Evolutionary conservation across 1,139 yeast genomes (phyloP).

Genomic region (Blastobotrys indianensis): DNA sequence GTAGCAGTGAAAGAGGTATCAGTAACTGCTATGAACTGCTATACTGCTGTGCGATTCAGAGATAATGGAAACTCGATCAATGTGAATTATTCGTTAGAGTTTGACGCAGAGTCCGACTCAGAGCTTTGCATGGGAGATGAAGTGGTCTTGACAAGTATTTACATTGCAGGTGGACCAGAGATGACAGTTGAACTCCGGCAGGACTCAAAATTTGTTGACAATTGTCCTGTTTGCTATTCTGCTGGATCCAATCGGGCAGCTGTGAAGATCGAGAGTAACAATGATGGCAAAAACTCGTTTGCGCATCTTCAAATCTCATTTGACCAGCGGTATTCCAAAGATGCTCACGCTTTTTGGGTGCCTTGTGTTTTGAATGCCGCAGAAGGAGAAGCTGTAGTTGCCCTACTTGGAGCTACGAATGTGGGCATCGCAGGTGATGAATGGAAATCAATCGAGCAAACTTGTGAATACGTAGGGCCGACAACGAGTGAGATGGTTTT

Average conservation of each 20-base stretch:
- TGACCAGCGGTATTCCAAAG: slow-evolving; percentile 1
- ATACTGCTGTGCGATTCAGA: not conserved
- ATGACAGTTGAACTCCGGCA: not conserved
- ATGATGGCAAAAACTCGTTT: slow-evolving; percentile 1
- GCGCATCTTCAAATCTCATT: slow-evolving; percentile 8
- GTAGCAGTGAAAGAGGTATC: slow-evolving; percentile 9
- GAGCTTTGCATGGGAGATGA: not conserved
- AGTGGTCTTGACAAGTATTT: not conserved
- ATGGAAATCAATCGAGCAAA: too few relatives aligned
- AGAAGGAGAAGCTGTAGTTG: not conserved
- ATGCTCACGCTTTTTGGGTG: slow-evolving; percentile 1
- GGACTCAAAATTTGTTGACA: slow-evolving; percentile 5
- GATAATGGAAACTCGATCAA: not conserved
- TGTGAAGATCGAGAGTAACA: not conserved
- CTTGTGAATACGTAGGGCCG: too few relatives aligned
- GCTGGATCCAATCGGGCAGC: slow-evolving; percentile 2
- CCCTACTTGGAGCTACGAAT: not conserved
- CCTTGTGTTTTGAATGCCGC: slow-evolving; percentile 1
- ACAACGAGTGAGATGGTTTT: too few relatives aligned
- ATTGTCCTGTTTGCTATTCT: slow-evolving; percentile 8
- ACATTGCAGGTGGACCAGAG: slow-evolving; percentile 9
- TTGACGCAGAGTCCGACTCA: slow-evolving; percentile 3
- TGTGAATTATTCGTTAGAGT: slow-evolving; percentile 3
- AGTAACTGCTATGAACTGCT: not conserved
- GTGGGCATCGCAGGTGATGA: too few relatives aligned